These are phyloP conservation scores for Anaeramoeba flamelloides DNA, from an alignment of 78 protist species.

Conservation along the genomic window DNA sequence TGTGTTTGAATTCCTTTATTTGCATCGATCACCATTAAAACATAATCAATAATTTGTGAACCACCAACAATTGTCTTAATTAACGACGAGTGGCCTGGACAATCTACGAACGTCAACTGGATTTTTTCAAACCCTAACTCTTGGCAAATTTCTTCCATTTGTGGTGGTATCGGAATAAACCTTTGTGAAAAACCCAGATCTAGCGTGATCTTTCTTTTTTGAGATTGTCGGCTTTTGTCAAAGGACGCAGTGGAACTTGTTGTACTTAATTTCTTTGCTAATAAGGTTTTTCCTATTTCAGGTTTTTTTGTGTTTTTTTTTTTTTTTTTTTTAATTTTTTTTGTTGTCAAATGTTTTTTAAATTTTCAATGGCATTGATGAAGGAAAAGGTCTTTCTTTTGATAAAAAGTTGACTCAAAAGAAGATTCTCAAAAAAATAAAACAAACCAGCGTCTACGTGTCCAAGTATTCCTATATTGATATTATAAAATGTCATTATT, in stretches of 20 bases:
- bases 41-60: slow-evolving; percentile 87
- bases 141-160: neutral
- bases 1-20: slow-evolving; percentile 93
- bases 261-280: neutral
- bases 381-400: no score
- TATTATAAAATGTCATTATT: no score
- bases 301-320: no score
- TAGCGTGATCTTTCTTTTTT: slow-evolving; percentile 70
- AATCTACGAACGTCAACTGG: slow-evolving; percentile 89
- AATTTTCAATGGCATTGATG: no score
- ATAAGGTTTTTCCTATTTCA: no score
- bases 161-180: neutral
- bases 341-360: no score
- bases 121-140: neutral
- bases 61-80: slow-evolving; percentile 94
- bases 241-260: slow-evolving; percentile 25
- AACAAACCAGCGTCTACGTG: no score
- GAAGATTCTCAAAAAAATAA: no score
- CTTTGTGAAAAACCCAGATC: slow-evolving; percentile 83
- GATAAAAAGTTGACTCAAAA: no score
- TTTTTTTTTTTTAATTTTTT: no score
- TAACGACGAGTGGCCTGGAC: slow-evolving; percentile 96
- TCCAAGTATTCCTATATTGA: no score
- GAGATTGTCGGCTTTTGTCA: slow-evolving; percentile 76
- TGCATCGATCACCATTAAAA: slow-evolving; percentile 85